Evolutionary conservation across 169 alveolate genomes (phyloP).

Genomic region (Condylostoma magnum): DNA sequence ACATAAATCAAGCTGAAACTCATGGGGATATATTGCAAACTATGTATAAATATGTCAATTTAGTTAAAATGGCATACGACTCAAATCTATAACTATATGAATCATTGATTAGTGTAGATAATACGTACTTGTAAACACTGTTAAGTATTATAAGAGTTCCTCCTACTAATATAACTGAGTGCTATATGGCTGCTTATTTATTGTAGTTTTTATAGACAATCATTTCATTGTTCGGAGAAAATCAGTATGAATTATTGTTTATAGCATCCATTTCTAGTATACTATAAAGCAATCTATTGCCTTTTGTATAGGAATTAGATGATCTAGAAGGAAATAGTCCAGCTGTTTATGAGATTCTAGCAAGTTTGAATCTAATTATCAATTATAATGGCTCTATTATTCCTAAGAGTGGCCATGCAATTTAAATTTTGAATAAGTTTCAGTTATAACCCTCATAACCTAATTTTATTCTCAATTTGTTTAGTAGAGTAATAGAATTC

Average conservation of each 20-base stretch:
- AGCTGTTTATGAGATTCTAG: neutral
- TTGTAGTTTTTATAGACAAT: neutral
- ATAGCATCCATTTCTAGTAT: neutral
- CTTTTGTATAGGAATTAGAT: neutral
- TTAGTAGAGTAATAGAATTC: neutral
- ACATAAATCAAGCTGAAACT: constrained; percentile 12
- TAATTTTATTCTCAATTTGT: neutral
- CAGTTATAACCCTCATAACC: constrained; percentile 17
- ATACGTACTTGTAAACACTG: neutral
- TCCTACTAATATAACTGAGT: neutral
- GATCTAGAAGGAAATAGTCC: neutral
- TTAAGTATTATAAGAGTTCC: constrained; percentile 22
- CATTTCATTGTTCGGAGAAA: neutral
- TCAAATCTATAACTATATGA: neutral
- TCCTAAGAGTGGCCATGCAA: neutral
- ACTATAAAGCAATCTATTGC: neutral
- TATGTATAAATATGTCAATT: neutral
- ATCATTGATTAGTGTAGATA: neutral
- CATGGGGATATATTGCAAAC: neutral
- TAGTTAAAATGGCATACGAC: neutral
- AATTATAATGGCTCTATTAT: neutral
- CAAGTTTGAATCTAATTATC: neutral
- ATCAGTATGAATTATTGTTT: neutral
- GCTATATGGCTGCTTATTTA: neutral
- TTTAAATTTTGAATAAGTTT: neutral